Conservation (phyloP, 257 asterid genomes). For the Cruciata laevipes region DNA sequence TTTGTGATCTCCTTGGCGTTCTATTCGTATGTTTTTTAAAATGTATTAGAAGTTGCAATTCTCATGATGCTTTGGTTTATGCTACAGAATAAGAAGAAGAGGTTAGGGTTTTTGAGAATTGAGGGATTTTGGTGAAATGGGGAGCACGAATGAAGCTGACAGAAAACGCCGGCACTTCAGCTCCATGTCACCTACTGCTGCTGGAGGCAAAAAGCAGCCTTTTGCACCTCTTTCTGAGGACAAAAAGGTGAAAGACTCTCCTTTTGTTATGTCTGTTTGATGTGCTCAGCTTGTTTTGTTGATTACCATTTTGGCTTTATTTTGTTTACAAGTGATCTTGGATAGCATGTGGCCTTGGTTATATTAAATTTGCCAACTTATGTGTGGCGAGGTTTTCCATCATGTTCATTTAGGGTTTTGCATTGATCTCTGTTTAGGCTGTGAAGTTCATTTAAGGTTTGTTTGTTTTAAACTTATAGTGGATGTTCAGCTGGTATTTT, state of each 20-base stretch:
- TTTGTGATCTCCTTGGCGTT: background rate
- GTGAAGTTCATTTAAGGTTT: background rate
- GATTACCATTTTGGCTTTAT: background rate
- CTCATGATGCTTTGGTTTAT: conserved; percentile 11
- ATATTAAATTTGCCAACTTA: background rate
- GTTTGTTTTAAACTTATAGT: background rate
- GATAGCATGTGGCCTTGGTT: conserved; percentile 3
- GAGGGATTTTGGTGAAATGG: conserved; percentile 31
- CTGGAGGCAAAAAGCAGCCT: conserved; percentile 53
- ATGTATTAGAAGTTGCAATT: background rate
- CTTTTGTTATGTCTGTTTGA: background rate
- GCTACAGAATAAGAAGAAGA: background rate
- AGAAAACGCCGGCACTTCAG: conserved; percentile 68
- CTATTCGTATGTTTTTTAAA: background rate
- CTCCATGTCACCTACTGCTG: conserved; percentile 62
- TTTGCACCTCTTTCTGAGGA: conserved; percentile 61
- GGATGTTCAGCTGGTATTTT: background rate
- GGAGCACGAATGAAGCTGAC: conserved; percentile 81
- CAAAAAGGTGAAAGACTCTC: conserved; percentile 46
- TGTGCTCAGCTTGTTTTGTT: background rate
- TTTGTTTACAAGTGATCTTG: conserved; percentile 3
- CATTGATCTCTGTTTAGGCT: background rate
- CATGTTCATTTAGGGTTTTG: conserved; percentile 7
- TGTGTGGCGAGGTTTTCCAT: background rate
- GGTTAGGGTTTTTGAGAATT: conserved; percentile 11